Evolutionary conservation across 1,284 basidiomycete species (phyloP).

Genomic region (Cutaneotrichosporon sp.): DNA sequence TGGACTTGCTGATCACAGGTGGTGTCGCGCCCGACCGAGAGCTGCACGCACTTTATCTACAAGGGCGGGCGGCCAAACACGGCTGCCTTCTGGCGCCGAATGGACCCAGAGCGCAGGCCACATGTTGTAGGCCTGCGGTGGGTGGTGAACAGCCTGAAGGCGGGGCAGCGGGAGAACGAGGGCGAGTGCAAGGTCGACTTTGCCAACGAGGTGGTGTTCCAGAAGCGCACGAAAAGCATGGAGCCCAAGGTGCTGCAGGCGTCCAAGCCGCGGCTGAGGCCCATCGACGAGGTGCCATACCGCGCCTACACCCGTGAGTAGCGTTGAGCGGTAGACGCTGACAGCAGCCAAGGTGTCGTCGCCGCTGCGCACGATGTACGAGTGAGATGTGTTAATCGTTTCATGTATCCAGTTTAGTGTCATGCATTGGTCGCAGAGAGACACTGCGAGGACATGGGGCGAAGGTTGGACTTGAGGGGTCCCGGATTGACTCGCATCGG

Average conservation of each 20-base stretch:
- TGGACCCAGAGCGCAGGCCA: conserved; percentile 56
- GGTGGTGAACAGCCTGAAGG: conserved; percentile 83
- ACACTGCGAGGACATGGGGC: no score
- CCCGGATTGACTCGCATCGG: no score
- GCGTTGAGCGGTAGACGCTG: background rate
- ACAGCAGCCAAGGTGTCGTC: conserved; percentile 42
- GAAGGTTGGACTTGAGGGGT: no score
- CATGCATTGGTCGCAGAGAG: conserved; percentile 3
- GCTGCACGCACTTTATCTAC: conserved; percentile 85
- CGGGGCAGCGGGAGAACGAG: conserved; percentile 67
- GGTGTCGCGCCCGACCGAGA: conserved; percentile 52
- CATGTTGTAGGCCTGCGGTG: conserved; percentile 82
- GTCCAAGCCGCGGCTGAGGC: conserved; percentile 16
- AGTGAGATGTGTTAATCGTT: background rate
- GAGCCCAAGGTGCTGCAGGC: conserved; percentile 38
- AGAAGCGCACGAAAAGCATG: conserved; percentile 69
- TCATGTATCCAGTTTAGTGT: background rate
- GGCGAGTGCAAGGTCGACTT: conserved; percentile 68
- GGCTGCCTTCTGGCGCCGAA: conserved; percentile 68
- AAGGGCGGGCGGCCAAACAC: conserved; percentile 83
- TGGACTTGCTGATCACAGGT: conserved; percentile 41
- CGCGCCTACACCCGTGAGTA: conserved; percentile 47
- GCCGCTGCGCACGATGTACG: conserved; percentile 26
- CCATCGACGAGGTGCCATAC: conserved; percentile 2
- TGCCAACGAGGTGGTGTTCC: conserved; percentile 66